Percentiles rank a stretch among this genome's conserved stretches.
phyloP scores from a whole-genome alignment of 805 yeast genomes.

The Starmerella floris region DNA sequence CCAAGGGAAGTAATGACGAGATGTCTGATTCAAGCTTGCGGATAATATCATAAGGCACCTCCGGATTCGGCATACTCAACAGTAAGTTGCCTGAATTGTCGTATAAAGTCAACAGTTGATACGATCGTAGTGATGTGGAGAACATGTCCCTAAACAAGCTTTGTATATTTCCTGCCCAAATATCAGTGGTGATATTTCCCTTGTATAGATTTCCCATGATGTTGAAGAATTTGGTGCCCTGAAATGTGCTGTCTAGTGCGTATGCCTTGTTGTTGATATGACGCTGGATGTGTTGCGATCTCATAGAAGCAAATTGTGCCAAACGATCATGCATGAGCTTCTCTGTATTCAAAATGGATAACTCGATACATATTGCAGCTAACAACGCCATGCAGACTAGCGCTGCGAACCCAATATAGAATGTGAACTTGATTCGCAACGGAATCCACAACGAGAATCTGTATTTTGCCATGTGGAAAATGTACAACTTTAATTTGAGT shows the following conservation, averaged over 20 bases:
- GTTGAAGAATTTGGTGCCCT: constrained; percentile 7
- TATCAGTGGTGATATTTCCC: constrained; percentile 10
- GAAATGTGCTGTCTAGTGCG: constrained; percentile 4
- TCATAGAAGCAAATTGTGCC: constrained; percentile 16
- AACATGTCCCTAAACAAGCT: constrained; percentile 6
- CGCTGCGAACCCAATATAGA: constrained; percentile 14
- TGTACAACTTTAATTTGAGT: background rate
- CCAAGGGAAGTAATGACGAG: constrained; percentile 7
- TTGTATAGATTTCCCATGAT: constrained; percentile 6
- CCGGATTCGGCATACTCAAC: constrained; percentile 9
- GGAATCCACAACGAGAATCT: constrained; percentile 8
- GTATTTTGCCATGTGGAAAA: background rate
- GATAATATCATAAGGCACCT: background rate
- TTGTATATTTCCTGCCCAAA: constrained; percentile 5
- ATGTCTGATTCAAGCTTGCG: constrained; percentile 1
- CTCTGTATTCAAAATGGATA: constrained; percentile 12
- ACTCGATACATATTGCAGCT: constrained; percentile 9
- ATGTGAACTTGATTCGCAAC: constrained; percentile 18
- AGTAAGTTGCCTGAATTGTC: constrained; percentile 11
- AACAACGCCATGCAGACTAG: constrained; percentile 14
- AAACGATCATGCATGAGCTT: constrained; percentile 15
- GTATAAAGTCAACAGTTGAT: constrained; percentile 12
- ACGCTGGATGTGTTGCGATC: constrained; percentile 15
- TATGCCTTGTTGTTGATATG: constrained; percentile 6
- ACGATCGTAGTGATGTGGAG: constrained; percentile 5